phyloP scores from a whole-genome alignment of 352 stramenopile species.

The Globisporangium nunn region DNA sequence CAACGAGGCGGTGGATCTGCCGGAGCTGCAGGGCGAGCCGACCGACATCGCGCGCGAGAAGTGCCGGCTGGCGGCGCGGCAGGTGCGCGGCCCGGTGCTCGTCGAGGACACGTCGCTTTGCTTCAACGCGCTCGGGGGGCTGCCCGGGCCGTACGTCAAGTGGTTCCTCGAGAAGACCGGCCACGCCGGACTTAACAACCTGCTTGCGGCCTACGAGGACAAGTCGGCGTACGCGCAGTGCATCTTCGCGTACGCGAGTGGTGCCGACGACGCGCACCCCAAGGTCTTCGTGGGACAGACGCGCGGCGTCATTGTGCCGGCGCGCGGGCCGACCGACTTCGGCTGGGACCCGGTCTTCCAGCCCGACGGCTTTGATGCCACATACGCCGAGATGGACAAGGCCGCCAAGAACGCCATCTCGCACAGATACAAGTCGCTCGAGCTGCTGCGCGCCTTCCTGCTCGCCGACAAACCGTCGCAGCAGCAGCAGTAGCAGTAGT shows the following conservation, averaged over 20 bases:
- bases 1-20: slow-evolving; percentile 93
- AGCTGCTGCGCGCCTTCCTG: slow-evolving; percentile 48
- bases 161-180: slow-evolving; percentile 97
- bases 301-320: slow-evolving; percentile 90
- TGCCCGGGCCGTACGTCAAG: slow-evolving; percentile 97
- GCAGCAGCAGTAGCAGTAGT: background rate
- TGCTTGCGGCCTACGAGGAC: slow-evolving; percentile 92
- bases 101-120: slow-evolving; percentile 97
- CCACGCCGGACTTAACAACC: slow-evolving; percentile 90
- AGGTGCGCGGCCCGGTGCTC: slow-evolving; percentile 87
- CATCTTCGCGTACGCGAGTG: slow-evolving; percentile 91
- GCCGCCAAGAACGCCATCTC: slow-evolving; percentile 87
- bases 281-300: slow-evolving; percentile 92
- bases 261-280: slow-evolving; percentile 57
- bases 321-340: slow-evolving; percentile 79
- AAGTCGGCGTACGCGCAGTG: slow-evolving; percentile 95
- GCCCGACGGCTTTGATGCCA: slow-evolving; percentile 72
- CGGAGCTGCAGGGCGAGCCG: slow-evolving; percentile 96
- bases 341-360: slow-evolving; percentile 91
- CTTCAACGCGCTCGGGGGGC: slow-evolving; percentile 92
- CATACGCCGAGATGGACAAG: slow-evolving; percentile 91
- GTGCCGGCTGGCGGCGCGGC: slow-evolving; percentile 84
- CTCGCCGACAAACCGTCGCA: slow-evolving; percentile 2
- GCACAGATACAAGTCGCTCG: slow-evolving; percentile 81
- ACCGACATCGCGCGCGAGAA: slow-evolving; percentile 94